Evolutionary conservation across 352 stramenopile genomes (phyloP).

Genomic region (Thalassiosira oceanica): DNA sequence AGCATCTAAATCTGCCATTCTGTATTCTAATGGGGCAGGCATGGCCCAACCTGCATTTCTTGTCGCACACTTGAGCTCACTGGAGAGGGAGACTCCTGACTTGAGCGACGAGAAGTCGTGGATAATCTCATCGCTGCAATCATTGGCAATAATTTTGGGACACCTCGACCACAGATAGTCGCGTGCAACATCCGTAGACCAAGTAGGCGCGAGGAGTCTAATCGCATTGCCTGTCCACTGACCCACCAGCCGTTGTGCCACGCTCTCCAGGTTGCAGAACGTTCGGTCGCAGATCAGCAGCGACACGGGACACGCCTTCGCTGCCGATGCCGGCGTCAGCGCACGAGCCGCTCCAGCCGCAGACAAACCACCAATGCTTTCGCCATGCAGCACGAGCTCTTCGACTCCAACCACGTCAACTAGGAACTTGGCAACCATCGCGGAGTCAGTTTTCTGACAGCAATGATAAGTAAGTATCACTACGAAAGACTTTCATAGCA

Average conservation of each 20-base stretch:
- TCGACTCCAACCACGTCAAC: slow-evolving; percentile 52
- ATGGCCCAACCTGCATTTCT: slow-evolving; percentile 66
- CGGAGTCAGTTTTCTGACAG: slow-evolving; percentile 66
- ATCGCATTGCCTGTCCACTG: slow-evolving; percentile 75
- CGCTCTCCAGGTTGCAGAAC: slow-evolving; percentile 78
- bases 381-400: slow-evolving; percentile 73
- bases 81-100: slow-evolving; percentile 65
- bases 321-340: slow-evolving; percentile 22
- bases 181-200: slow-evolving; percentile 74
- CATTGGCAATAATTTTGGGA: slow-evolving; percentile 75
- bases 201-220: slow-evolving; percentile 62
- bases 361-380: slow-evolving; percentile 79
- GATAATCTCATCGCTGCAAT: slow-evolving; percentile 77
- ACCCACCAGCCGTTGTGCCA: slow-evolving; percentile 73
- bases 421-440: slow-evolving; percentile 57
- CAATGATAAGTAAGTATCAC: no score
- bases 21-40: slow-evolving; percentile 65
- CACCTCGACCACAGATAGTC: slow-evolving; percentile 69
- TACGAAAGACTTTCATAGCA: no score
- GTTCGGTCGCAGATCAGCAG: slow-evolving; percentile 79
- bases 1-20: slow-evolving; percentile 75
- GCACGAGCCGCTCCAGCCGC: slow-evolving; percentile 54
- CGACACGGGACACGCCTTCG: slow-evolving; percentile 3
- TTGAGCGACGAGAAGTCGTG: slow-evolving; percentile 75
- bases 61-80: slow-evolving; percentile 62